Conservation (phyloP, 305 asterid genomes). For the Fraxinus floribunda region DNA sequence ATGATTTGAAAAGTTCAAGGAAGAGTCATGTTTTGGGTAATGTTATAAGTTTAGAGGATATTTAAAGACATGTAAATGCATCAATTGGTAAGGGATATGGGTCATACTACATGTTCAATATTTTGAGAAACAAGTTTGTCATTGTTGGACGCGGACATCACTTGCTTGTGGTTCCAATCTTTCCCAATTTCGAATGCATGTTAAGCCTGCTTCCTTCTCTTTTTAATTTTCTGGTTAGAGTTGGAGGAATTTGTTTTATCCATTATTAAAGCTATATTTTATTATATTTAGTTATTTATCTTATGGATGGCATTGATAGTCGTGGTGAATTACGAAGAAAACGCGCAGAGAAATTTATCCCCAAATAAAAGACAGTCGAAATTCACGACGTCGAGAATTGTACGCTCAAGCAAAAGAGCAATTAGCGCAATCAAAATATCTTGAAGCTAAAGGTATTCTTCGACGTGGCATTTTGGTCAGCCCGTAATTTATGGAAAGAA, state of each 20-base stretch:
- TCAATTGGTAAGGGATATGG: constrained; percentile 12
- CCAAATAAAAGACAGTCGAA: too few relatives aligned
- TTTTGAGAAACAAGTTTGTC: constrained; percentile 2
- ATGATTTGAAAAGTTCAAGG: not conserved
- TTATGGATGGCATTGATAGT: too few relatives aligned
- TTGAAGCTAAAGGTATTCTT: too few relatives aligned
- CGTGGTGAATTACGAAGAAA: too few relatives aligned
- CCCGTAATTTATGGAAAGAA: too few relatives aligned
- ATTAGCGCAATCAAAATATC: too few relatives aligned
- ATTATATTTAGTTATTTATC: too few relatives aligned
- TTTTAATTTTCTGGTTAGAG: not conserved
- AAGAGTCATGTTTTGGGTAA: not conserved
- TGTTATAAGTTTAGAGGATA: not conserved
- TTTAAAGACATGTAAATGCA: not conserved
- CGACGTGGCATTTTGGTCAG: too few relatives aligned
- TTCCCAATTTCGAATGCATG: constrained; percentile 7
- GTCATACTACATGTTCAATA: not conserved
- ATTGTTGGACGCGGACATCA: constrained; percentile 8
- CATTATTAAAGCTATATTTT: too few relatives aligned
- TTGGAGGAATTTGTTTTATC: not conserved
- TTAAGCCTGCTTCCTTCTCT: not conserved
- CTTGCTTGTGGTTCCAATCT: constrained; percentile 8
- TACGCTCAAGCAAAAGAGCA: too few relatives aligned
- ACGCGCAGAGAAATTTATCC: too few relatives aligned
- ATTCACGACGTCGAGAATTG: too few relatives aligned